These are phyloP conservation scores for Decorospora gaudefroyi DNA, from an alignment of 2,329 filamentous ascomycete species.

Conservation along the genomic window DNA sequence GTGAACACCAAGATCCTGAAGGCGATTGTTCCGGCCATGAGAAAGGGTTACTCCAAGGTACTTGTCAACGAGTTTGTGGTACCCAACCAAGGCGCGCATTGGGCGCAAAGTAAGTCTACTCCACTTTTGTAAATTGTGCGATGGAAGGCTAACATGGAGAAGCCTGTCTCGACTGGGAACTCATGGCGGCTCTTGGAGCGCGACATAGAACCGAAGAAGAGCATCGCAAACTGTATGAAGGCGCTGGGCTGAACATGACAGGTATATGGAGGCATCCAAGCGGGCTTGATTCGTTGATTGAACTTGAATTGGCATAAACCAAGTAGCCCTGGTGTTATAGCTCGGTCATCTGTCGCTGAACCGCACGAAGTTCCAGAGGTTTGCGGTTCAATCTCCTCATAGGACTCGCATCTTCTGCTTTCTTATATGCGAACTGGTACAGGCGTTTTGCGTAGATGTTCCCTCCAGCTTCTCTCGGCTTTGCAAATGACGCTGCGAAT, in stretches of 20 bases:
- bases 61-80: conserved; percentile 37
- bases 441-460: too few relatives aligned
- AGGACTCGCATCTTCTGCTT: too few relatives aligned
- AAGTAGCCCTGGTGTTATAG: too few relatives aligned
- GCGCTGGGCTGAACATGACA: conserved; percentile 21
- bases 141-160: neutral
- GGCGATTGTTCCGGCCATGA: conserved; percentile 35
- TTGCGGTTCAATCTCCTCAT: too few relatives aligned
- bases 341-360: too few relatives aligned
- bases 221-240: conserved; percentile 27
- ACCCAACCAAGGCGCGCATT: conserved; percentile 30
- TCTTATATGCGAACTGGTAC: too few relatives aligned
- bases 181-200: conserved; percentile 29
- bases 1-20: conserved; percentile 29
- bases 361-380: too few relatives aligned
- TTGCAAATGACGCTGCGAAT: too few relatives aligned
- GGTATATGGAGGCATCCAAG: conserved; percentile 30
- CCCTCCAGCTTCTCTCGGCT: too few relatives aligned
- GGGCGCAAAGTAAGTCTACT: conserved; percentile 28
- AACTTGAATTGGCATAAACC: conserved; percentile 27
- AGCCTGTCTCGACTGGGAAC: conserved; percentile 34
- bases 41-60: conserved; percentile 34
- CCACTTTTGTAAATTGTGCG: accelerated
- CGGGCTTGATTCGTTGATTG: conserved; percentile 30
- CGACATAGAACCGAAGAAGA: conserved; percentile 32